phyloP scores from a whole-genome alignment of 495 filamentous ascomycete species.

The Lasiosphaeriaceae sp. region DNA sequence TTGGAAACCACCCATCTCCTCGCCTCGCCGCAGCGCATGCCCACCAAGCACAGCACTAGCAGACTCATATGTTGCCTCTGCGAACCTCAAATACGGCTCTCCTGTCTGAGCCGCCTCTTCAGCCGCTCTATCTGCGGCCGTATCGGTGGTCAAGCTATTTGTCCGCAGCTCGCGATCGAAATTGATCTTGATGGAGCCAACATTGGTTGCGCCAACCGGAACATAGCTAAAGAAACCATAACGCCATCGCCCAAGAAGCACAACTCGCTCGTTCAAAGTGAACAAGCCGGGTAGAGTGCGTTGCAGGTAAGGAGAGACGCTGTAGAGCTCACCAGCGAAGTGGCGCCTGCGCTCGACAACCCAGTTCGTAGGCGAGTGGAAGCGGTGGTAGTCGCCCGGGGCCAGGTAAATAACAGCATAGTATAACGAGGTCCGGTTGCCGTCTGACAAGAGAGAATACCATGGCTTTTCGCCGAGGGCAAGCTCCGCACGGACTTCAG shows the following conservation, averaged over 20 bases:
- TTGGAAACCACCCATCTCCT: slow-evolving; percentile 98
- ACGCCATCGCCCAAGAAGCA: slow-evolving; percentile 88
- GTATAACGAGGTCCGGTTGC: slow-evolving; percentile 67
- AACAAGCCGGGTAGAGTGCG: slow-evolving; percentile 88
- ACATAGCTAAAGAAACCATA: slow-evolving; percentile 97
- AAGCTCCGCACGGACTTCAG: slow-evolving; percentile 79
- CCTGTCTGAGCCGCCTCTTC: slow-evolving; percentile 70
- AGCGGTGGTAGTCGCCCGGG: slow-evolving; percentile 96
- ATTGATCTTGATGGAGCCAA: slow-evolving; percentile 94
- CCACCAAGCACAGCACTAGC: slow-evolving; percentile 76
- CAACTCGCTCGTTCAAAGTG: slow-evolving; percentile 93
- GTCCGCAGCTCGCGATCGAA: slow-evolving; percentile 94
- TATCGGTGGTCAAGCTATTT: slow-evolving; percentile 86
- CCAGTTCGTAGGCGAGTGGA: slow-evolving; percentile 92
- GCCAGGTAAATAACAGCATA: slow-evolving; percentile 98
- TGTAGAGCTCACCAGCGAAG: slow-evolving; percentile 94
- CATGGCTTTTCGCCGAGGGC: slow-evolving; percentile 71
- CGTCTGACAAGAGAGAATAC: slow-evolving; percentile 62
- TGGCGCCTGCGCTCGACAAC: slow-evolving; percentile 88
- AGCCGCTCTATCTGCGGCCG: slow-evolving; percentile 76
- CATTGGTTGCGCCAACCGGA: slow-evolving; percentile 97
- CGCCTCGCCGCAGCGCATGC: slow-evolving; percentile 77
- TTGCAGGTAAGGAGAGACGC: slow-evolving; percentile 90
- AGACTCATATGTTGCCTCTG: slow-evolving; percentile 81
- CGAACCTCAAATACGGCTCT: slow-evolving; percentile 79